Conservation (phyloP, 495 filamentous ascomycete genomes). For the Penicillium taxi region DNA sequence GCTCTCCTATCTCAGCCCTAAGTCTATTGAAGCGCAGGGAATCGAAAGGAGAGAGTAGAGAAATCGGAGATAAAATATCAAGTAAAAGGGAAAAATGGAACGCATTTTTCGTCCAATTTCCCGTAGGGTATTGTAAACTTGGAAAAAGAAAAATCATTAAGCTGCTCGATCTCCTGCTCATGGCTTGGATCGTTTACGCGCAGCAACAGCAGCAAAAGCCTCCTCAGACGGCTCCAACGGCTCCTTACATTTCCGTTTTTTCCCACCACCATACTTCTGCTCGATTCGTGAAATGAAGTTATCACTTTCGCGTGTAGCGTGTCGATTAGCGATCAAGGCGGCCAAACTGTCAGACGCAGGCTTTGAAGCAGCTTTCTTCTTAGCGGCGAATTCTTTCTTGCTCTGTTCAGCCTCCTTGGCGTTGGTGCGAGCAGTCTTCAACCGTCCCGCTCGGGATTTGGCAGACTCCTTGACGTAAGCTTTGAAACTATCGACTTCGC, state of each 20-base stretch:
- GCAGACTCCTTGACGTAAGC: slow-evolving; percentile 65
- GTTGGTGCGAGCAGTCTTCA: slow-evolving; percentile 57
- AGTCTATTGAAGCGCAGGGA: too few relatives aligned
- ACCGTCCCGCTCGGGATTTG: slow-evolving; percentile 52
- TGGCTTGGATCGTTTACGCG: slow-evolving; percentile 13
- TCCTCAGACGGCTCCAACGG: slow-evolving; percentile 27
- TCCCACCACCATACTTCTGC: slow-evolving; percentile 22
- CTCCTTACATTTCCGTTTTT: slow-evolving; percentile 20
- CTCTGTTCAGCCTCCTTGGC: slow-evolving; percentile 61
- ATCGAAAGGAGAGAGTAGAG: too few relatives aligned
- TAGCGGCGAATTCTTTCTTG: slow-evolving; percentile 61
- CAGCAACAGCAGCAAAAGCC: slow-evolving; percentile 27
- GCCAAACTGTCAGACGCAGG: slow-evolving; percentile 19
- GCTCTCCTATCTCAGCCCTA: too few relatives aligned
- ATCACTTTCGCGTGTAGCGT: slow-evolving; percentile 20
- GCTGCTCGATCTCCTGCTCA: too few relatives aligned
- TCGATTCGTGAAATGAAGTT: slow-evolving; percentile 20
- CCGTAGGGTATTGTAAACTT: too few relatives aligned
- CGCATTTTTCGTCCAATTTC: too few relatives aligned
- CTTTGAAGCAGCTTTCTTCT: slow-evolving; percentile 42
- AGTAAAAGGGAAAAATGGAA: too few relatives aligned
- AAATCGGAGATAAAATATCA: too few relatives aligned
- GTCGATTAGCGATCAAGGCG: slow-evolving; percentile 20
- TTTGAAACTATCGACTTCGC: slow-evolving; percentile 55
- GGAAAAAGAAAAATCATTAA: too few relatives aligned